Evolutionary conservation across 306 rosid genomes (phyloP), one percentile per base, ranked within the genome.

Genomic region (Fragaria vesca): DNA sequence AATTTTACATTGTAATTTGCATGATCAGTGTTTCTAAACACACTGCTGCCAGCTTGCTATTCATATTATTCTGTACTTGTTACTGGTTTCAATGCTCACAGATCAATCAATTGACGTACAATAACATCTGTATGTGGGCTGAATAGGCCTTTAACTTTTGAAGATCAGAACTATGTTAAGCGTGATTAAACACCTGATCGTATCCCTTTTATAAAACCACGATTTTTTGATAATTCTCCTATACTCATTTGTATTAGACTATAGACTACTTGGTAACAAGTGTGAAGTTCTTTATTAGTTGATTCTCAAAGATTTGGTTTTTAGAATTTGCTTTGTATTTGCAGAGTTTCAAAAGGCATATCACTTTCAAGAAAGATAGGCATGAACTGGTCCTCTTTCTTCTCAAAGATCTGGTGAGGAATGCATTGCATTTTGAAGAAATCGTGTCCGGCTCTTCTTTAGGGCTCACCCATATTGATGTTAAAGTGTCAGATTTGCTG

Each of bases 301-400:
- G 61, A 48, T 34, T 43, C 20, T 61, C 50, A 48, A 58, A 9
- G 1, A 69, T 43, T 13, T 71, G 45, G 55, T 70, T 75, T 66
- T 38, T 16, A 28, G 20, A 34, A 24, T n/a, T 63, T 63, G 3
- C 21, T 24, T 42, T 24, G 52, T 73, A 21, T 66, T 73, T 86
- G 85, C 93, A 95, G 99, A 93, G 96, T 83, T 95, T 95, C 85
- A 80, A 92, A 74, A 91, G 87, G 87, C 91, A 95, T 17, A 87
- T 93, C 90, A 93, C 99, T 85, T 93, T 85, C 85, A 95, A 93
- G 94, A 93, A 91, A 93, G 99, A 95, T 81, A 88, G 81, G 66
- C 91, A 95, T 62, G 92, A 88, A 46, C 79, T 91, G 78, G 91
- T 95, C 32, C 82, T 92, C 17, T 78, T 87, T 83, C 88, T 91